Conservation (phyloP, 805 yeast species). For the Torulaspora microellipsoides region DNA sequence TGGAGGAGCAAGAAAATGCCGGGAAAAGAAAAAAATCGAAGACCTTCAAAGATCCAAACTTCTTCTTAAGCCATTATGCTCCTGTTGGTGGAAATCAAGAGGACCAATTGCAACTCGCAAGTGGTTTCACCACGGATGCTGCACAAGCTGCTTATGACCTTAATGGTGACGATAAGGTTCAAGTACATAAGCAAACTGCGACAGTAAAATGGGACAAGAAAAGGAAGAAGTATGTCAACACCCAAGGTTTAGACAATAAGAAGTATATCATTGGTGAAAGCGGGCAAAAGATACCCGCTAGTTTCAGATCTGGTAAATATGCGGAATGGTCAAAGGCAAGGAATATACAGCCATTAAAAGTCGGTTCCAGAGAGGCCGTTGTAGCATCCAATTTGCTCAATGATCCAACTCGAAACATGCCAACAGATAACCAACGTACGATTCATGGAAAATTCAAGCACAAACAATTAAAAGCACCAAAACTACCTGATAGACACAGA, state of each 20-base stretch:
- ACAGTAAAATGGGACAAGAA: slow-evolving; percentile 89
- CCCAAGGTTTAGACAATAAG: slow-evolving; percentile 66
- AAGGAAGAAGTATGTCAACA: slow-evolving; percentile 82
- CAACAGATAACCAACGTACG: slow-evolving; percentile 26
- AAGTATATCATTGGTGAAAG: slow-evolving; percentile 91
- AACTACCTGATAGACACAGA: slow-evolving; percentile 82
- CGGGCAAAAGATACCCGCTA: slow-evolving; percentile 89
- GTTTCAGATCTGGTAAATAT: slow-evolving; percentile 83
- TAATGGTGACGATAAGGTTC: slow-evolving; percentile 69
- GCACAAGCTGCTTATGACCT: slow-evolving; percentile 83
- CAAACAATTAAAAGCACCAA: slow-evolving; percentile 72
- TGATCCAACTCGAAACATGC: slow-evolving; percentile 30
- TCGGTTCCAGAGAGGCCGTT: slow-evolving; percentile 49
- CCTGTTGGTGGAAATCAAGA: slow-evolving; percentile 78
- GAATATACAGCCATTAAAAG: slow-evolving; percentile 47
- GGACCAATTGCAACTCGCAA: slow-evolving; percentile 54
- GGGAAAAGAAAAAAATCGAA: slow-evolving; percentile 38
- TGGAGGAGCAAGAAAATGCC: slow-evolving; percentile 25
- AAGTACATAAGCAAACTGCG: slow-evolving; percentile 57
- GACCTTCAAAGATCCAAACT: slow-evolving; percentile 69
- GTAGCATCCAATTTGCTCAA: slow-evolving; percentile 33
- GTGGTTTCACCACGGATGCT: slow-evolving; percentile 79
- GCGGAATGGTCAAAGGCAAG: slow-evolving; percentile 86
- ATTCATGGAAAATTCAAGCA: slow-evolving; percentile 61
- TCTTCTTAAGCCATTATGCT: slow-evolving; percentile 85